Evolutionary conservation across 176 grass and related monocot genomes (phyloP).

Genomic region (Aegilops umbellulata): DNA sequence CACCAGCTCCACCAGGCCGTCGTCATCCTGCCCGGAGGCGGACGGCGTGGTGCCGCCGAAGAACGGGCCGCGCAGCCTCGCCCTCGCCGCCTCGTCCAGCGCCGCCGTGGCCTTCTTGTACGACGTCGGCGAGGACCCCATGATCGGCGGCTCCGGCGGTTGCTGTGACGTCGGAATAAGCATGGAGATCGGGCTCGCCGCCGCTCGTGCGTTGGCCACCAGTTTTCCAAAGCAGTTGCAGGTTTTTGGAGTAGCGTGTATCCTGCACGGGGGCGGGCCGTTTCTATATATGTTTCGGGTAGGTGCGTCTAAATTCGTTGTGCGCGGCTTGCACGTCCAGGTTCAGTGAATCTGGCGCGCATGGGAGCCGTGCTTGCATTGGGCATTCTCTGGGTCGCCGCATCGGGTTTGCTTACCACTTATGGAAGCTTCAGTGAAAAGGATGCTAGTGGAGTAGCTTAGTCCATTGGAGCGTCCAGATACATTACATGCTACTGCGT

Average conservation of each 20-base stretch:
- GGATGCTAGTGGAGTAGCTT: neutral
- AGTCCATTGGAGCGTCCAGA: constrained; percentile 29
- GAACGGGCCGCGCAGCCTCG: constrained; percentile 40
- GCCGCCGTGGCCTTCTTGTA: constrained; percentile 56
- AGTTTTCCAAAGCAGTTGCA: neutral
- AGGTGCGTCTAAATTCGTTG: constrained; percentile 14
- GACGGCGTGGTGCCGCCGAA: neutral
- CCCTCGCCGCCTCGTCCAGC: constrained; percentile 63
- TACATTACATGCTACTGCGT: constrained; percentile 4
- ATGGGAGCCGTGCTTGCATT: neutral
- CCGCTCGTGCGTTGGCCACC: neutral
- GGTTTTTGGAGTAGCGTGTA: neutral
- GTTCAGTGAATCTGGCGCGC: constrained; percentile 19
- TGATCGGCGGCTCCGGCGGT: neutral
- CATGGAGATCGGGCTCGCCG: neutral
- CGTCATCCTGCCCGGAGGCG: constrained; percentile 14
- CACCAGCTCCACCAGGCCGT: constrained; percentile 58
- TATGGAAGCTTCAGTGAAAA: neutral
- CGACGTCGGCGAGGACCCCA: neutral
- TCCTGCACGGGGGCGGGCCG: neutral
- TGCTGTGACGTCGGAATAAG: neutral
- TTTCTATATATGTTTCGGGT: constrained; percentile 33
- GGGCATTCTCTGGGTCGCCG: neutral
- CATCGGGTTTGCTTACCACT: neutral
- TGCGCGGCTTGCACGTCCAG: neutral